phyloP scores from a whole-genome alignment of 768 basidiomycete genomes.

The Lactifluus rugatus region DNA sequence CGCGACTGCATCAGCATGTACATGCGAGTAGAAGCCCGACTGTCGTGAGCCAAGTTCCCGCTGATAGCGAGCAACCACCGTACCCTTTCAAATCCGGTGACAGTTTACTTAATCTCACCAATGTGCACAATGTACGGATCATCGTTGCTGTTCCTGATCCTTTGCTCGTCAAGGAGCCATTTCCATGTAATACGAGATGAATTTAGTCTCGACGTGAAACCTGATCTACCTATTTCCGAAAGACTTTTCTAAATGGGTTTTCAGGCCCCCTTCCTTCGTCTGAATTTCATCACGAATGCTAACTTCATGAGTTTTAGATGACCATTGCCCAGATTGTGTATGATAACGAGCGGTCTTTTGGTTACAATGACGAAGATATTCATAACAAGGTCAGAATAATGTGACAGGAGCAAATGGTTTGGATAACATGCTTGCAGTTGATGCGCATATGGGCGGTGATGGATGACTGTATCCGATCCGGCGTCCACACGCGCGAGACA shows the following conservation, averaged over 20 bases:
- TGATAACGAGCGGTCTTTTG: conserved; percentile 81
- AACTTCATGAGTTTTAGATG: conserved; percentile 40
- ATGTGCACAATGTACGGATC: conserved; percentile 66
- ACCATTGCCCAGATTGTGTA: conserved; percentile 91
- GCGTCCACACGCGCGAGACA: conserved; percentile 69
- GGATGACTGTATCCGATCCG: conserved; percentile 83
- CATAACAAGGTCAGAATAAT: conserved; percentile 46
- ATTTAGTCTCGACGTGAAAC: not conserved
- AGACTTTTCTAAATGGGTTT: not conserved
- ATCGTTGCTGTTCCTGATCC: not conserved
- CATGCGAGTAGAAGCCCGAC: conserved; percentile 25
- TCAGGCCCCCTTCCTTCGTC: not conserved
- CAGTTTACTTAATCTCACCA: conserved; percentile 63
- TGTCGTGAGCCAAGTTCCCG: not conserved
- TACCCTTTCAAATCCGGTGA: conserved; percentile 77
- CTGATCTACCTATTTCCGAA: not conserved
- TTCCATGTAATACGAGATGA: not conserved
- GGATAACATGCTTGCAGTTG: conserved; percentile 28
- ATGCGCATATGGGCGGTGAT: conserved; percentile 84
- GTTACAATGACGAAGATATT: conserved; percentile 66
- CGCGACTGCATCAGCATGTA: conserved; percentile 59
- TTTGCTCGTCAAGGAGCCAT: not conserved
- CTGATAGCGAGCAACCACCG: conserved; percentile 51
- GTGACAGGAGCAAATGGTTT: not conserved
- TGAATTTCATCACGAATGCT: not conserved